Base-by-base conservation (phyloP, 805 yeast species). In the Teunomyces panamensis region DNA sequence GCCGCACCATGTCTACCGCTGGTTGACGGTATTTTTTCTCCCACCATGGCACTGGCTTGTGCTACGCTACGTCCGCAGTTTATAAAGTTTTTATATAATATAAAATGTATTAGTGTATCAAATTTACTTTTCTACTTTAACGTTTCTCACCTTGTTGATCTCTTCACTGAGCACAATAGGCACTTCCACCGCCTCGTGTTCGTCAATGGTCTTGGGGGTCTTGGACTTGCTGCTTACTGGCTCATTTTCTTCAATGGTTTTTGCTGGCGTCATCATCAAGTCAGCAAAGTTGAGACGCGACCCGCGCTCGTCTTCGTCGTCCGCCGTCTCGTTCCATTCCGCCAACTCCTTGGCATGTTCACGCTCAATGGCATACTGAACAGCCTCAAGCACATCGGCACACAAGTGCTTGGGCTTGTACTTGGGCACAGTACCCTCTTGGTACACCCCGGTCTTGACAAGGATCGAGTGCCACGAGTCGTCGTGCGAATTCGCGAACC, bases 401-500 rank as follows among this genome's bases (percentile, higher is more conserved):
- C 87, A 83, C 39, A 75, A 77, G 56, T 83, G 82, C 64, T 86
- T 88, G 49, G 96, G 96, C 62, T 79, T 76, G 65, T 88, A 87
- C 59, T 83, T 85, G 16, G 96, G 96, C 16, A 67, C 78, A 7
- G 92, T 83, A 16, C 92, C 91, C 41, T 79, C 89, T 67, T 86
- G 83, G 67, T 87, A 87, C 48, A 87, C 96, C 63, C 96, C 96
- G 33, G 96, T 87, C 67, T 87, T 85, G 34, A 87, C 96, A 59
- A 87, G 74, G 49, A 88, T 87, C 26, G 95, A 87, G 67, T 78
- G 83, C 96, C 96, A 87, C 28, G 89, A 81, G 50, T 80, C 80
- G 62, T 87, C 94, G 67, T 87, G 92, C 14, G 90, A 83, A 70
- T 87, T 87, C 46, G 95, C 95, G 69, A 88, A 88, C 65, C 94